Evolutionary conservation across 371 early-diverging fungal genomes (phyloP), one percentile per base, ranked within the genome.

Genomic region (Apophysomyces variabilis): DNA sequence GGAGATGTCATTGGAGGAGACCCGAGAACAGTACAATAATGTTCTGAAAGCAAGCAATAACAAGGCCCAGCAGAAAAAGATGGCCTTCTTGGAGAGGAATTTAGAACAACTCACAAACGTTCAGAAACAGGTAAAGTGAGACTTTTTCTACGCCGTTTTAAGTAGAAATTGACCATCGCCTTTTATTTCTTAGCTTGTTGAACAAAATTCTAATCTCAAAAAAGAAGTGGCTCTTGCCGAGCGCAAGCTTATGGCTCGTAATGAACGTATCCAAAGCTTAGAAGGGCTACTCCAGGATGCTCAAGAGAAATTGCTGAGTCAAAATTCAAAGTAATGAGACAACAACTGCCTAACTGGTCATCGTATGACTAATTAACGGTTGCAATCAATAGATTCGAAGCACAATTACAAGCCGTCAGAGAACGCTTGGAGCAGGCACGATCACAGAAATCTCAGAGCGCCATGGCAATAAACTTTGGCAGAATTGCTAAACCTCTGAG

Each of bases 401-500:
- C 88, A 11, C 93, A 96, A 76, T 70, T 93, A 54, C 82, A 90
- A 64, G 86, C 89, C 39, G 85, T 92, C 64, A 82, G 92, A 62
- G 95, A 95, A 67, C 87, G 90, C 61, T 80, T 93, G 66, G 90
- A 92, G 70, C 87, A 92, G 74, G 88, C 90, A 65, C 79, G 90
- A 80, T 79, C 83, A 4, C 82, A 87, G 79, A 82, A 84, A 67
- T 76, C 86, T 44, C 84, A 88, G 47, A 69, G 82, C 41, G 72
- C 84, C 16, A 79, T 82, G 79, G 89, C 89, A 73, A 72, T 95
- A 61, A 87, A 85, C 79, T 95, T 94, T 66, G 91, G 92, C 64
- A 84, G 95, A 57, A 94, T 98, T 66, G 96, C 96, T 67, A 96
- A 96, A 79, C 98, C 97, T 37, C 77, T 98, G 62, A 88, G 96